Evolutionary conservation across 2,329 filamentous ascomycete species (phyloP).

Genomic region (Triangularia verruculosa): DNA sequence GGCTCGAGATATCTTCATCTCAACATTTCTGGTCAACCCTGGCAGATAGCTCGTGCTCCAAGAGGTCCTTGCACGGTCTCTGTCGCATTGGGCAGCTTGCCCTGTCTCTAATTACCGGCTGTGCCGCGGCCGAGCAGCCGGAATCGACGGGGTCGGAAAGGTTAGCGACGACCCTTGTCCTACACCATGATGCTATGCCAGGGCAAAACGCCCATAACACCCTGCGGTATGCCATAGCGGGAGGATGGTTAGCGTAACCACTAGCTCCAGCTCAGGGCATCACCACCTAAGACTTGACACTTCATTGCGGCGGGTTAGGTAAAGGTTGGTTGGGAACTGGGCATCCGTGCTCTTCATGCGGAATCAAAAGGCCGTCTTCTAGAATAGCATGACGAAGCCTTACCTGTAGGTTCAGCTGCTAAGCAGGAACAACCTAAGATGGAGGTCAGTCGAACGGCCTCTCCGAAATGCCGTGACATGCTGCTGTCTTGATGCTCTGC

Average conservation of each 20-base stretch:
- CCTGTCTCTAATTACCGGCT: constrained; percentile 21
- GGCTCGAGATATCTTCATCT: neutral
- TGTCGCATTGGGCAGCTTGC: constrained; percentile 2
- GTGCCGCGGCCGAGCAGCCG: constrained; percentile 26
- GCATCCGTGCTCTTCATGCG: constrained; percentile 9
- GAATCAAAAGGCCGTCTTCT: constrained; percentile 4
- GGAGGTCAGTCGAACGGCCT: neutral
- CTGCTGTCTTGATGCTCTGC: neutral
- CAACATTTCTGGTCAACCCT: neutral
- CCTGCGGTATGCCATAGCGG: neutral
- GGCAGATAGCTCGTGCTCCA: no score
- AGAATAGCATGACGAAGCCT: neutral
- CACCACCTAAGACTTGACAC: constrained; percentile 10
- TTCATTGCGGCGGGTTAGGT: constrained; percentile 8
- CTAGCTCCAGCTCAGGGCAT: constrained; percentile 1
- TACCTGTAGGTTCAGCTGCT: neutral
- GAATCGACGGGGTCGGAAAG: constrained; percentile 18
- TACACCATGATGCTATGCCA: neutral
- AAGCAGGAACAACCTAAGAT: neutral
- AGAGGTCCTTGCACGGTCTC: constrained; percentile 1
- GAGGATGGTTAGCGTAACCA: constrained; percentile 4
- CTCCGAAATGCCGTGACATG: neutral
- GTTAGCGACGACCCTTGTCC: constrained; percentile 10
- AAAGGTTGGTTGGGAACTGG: constrained; percentile 3
- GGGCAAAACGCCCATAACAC: neutral